Conservation (phyloP, 441 rosid species). For the Mallotus repandus region DNA sequence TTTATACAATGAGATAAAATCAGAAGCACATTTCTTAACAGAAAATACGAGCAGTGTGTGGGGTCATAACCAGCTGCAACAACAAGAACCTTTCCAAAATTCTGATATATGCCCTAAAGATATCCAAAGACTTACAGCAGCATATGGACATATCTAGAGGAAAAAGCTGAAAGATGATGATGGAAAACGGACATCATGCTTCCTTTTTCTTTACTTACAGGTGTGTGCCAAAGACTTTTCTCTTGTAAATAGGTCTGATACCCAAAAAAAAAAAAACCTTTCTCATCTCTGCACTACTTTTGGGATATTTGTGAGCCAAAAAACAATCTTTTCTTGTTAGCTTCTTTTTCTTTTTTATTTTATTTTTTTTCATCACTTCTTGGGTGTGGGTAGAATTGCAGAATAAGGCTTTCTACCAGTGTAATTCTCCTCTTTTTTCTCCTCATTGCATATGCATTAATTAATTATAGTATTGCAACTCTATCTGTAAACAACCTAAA, state of each 20-base stretch:
- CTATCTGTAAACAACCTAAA: constrained; percentile 31
- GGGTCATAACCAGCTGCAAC: constrained; percentile 43
- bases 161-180: not conserved
- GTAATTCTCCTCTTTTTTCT: constrained; percentile 22
- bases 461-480: constrained; percentile 23
- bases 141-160: constrained; percentile 46
- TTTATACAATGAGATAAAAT: constrained; percentile 48
- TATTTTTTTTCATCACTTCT: not conserved
- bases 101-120: constrained; percentile 41
- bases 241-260: constrained; percentile 49
- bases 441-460: constrained; percentile 31
- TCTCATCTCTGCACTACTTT: constrained; percentile 28
- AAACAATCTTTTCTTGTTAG: constrained; percentile 11
- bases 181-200: constrained; percentile 2
- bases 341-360: not conserved
- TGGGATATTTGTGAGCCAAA: constrained; percentile 31
- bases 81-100: constrained; percentile 31
- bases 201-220: constrained; percentile 25
- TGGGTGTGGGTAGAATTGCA: constrained; percentile 39
- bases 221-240: constrained; percentile 39
- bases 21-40: constrained; percentile 45
- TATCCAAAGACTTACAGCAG: constrained; percentile 48
- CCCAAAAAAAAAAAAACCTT: constrained; percentile 18
- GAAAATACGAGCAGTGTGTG: constrained; percentile 37
- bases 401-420: constrained; percentile 31